Base-by-base conservation (phyloP, 139 green algal species). In the Edaphochlamys debaryana region DNA sequence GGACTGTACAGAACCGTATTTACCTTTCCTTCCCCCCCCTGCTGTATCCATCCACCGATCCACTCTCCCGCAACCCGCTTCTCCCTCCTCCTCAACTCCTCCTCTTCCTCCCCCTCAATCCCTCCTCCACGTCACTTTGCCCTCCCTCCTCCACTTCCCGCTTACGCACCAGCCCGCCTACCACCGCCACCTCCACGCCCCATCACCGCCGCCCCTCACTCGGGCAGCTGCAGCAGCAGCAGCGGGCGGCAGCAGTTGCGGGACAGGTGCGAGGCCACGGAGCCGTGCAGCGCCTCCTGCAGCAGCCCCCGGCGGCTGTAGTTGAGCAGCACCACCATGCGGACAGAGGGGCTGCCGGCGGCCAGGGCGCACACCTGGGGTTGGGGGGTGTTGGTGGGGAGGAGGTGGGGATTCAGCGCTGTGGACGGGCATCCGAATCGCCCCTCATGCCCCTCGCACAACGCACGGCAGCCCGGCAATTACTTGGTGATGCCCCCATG, bases 261-360 rank as follows among this genome's bases (percentile, higher is more conserved):
- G 58, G 27, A 64, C 36, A 86, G 70, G 40, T 80, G 68, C 25
- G 58, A 75, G 32, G 69, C 54, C n/a, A 80, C 32, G 60, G n/a
- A 62, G 80, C 80, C 80, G 56, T 80, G 42, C 41, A 86, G 56
- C 20, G 69, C 69, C 80, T 86, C 80, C 58, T 30, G 11, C 9
- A 86, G 17, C 69, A 86, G 71, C 20, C 80, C 80, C 25, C 60
- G 80, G 25, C 70, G 70, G 6, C 19, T 42, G 58, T 86, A 86
- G 48, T 86, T 86, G 32, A 86, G 69, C 69, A 80, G 36, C 70
- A 86, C 80, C 70, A 86, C 80, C 60, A 80, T 36, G 29, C 63
- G 72, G 23, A 56, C 15, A 20, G 27, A 30, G 30, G 48, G 48
- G 37, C 56, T 67, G 48, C 8, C 1, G 36, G 66, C 62, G 23